These are phyloP conservation scores for Colletotrichum chrysophilum DNA, from an alignment of 2,329 filamentous ascomycete species.

Conservation along the genomic window DNA sequence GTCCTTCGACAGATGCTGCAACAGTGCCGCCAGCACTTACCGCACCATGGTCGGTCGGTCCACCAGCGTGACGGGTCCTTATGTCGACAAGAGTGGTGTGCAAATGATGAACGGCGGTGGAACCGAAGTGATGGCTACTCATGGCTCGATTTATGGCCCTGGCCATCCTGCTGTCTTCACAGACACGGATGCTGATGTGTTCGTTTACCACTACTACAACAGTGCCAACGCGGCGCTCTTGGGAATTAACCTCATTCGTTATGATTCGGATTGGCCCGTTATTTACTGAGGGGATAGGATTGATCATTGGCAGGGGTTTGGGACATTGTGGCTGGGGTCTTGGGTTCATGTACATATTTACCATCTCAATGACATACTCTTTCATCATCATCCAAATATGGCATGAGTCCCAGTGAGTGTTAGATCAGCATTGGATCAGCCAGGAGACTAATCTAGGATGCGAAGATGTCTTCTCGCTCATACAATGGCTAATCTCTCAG, in stretches of 20 bases:
- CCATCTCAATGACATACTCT: neutral
- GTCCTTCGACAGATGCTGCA: conserved; percentile 35
- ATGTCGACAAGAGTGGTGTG: conserved; percentile 28
- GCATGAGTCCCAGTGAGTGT: neutral
- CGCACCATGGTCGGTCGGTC: conserved; percentile 37
- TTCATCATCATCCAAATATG: neutral
- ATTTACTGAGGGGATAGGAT: conserved; percentile 24
- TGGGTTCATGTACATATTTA: neutral
- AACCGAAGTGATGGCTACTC: conserved; percentile 32
- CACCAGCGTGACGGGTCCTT: conserved; percentile 31
- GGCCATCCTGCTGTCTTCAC: conserved; percentile 36
- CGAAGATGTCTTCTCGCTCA: neutral
- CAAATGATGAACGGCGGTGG: conserved; percentile 33
- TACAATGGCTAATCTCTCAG: rapidly evolving
- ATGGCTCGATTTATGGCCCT: conserved; percentile 33
- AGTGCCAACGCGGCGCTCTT: conserved; percentile 27
- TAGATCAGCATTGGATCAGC: neutral
- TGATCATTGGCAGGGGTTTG: neutral
- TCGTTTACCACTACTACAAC: conserved; percentile 36
- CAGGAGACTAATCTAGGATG: neutral
- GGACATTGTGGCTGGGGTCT: neutral
- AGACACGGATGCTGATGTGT: conserved; percentile 33
- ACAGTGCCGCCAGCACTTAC: conserved; percentile 33
- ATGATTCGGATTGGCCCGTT: conserved; percentile 34
- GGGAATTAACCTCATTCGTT: conserved; percentile 35